Percentiles rank a stretch among this genome's conserved stretches.
phyloP scores from a whole-genome alignment of 305 asterid genomes.

The Salvia sclarea region DNA sequence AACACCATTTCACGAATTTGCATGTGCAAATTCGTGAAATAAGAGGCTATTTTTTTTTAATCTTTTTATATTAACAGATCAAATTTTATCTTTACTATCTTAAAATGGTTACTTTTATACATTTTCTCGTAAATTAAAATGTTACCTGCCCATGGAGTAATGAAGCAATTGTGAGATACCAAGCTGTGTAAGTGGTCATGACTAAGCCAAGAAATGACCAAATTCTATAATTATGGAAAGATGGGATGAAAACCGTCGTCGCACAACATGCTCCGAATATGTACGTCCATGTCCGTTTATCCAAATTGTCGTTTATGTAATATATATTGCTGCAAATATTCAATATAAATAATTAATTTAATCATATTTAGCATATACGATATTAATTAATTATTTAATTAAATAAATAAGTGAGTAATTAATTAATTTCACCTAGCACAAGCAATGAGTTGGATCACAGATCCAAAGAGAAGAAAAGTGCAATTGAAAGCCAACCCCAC shows the following conservation, averaged over 20 bases:
- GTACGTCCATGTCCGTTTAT: conserved; percentile 66
- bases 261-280: conserved; percentile 72
- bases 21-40: no score
- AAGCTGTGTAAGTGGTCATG: conserved; percentile 57
- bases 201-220: conserved; percentile 54
- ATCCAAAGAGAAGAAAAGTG: conserved; percentile 47
- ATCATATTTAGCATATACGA: no score
- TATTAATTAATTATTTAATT: no score
- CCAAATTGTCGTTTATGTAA: conserved; percentile 53
- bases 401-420: background rate
- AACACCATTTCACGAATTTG: no score
- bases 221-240: conserved; percentile 56
- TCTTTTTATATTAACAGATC: no score
- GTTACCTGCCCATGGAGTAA: conserved; percentile 54
- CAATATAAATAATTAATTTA: no score
- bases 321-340: conserved; percentile 56
- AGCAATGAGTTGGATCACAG: conserved; percentile 49
- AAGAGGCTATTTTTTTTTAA: no score
- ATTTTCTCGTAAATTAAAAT: no score
- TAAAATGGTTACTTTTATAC: no score
- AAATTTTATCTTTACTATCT: no score
- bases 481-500: conserved; percentile 68
- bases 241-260: conserved; percentile 61
- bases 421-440: conserved; percentile 39
- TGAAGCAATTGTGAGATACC: conserved; percentile 56